phyloP scores from a whole-genome alignment of 768 basidiomycete species.

The Russula foetens region DNA sequence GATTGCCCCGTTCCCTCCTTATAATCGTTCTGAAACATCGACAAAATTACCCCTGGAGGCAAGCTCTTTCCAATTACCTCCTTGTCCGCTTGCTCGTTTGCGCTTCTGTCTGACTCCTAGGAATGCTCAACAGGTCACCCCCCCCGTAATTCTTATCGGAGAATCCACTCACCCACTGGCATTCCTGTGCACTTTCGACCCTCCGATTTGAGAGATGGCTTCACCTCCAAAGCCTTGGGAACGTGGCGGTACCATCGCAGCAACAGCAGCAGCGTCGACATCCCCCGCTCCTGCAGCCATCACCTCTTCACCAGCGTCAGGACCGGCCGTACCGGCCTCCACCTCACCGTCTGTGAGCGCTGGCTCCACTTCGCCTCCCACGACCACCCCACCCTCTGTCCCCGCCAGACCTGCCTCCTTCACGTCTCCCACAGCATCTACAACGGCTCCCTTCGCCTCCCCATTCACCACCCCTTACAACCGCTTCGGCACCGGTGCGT shows the following conservation, averaged over 20 bases:
- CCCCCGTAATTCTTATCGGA: not conserved
- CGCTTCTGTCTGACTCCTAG: too few relatives aligned
- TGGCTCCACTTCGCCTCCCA: not conserved
- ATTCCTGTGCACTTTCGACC: not conserved
- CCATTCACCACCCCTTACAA: constrained; percentile 34
- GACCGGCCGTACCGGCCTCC: not conserved
- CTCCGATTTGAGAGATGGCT: constrained; percentile 41
- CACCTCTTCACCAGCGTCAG: constrained; percentile 41
- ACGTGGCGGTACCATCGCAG: constrained; percentile 32
- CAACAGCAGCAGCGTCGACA: constrained; percentile 17
- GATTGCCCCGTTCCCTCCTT: too few relatives aligned
- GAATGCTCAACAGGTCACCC: not conserved
- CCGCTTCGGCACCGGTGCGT: constrained; percentile 27
- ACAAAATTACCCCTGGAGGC: too few relatives aligned
- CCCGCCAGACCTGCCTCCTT: constrained; percentile 60
- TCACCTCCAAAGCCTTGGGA: constrained; percentile 93
- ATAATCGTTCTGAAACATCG: too few relatives aligned
- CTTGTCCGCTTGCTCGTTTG: too few relatives aligned
- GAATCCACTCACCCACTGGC: not conserved
- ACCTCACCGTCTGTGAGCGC: not conserved
- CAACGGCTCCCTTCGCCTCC: constrained; percentile 30
- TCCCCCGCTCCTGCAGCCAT: constrained; percentile 46
- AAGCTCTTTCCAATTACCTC: too few relatives aligned
- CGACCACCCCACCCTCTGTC: constrained; percentile 33
- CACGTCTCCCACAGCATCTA: constrained; percentile 18